Base-by-base conservation (phyloP, 768 basidiomycete species). In the Suillus discolor region DNA sequence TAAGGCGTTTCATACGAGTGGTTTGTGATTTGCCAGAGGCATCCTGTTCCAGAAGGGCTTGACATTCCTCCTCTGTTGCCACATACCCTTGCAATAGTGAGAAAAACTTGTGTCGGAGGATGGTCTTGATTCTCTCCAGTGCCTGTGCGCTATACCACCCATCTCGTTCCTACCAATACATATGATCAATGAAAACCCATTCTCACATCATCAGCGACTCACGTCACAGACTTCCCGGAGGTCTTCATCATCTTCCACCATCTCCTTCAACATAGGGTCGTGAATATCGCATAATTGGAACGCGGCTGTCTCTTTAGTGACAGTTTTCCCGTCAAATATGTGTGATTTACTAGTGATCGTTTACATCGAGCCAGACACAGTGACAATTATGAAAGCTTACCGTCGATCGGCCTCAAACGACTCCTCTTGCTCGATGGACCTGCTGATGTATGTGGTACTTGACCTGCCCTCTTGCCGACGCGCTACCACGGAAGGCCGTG, bases 261-360 rank as follows among this genome's bases (percentile, higher is more conserved):
- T 90, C 44, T 82, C 82, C 69, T 87, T 87, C 57, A 97, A 77
- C 85, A 96, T 90, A 7, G 89, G 88, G 74, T 99, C 97, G 8
- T 83, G 78, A 68, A 99, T 92, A 75, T 99, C 97, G 75, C 93
- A 93, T 7, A 99, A 82, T 76, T 99, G 97, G 79, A 94, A 99
- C 20, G 94, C 93, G 1, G 94, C 95, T 0, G 93, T 91, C 75
- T 97, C 92, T 70, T 91, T 89, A 54, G 90, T 87, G 55, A 94
- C 77, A 8, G 85, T 86, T 65, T 86, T 74, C 0, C 97, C 97
- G 74, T 99, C 94, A 70, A 99, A 99, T 39, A 95, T 84, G 74
- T 99, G 94, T 0, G 91, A 90, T 70, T 81, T 83, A 67, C 88
- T 89, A 64, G 66, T 49, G 51, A 23, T 20, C n/a, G 2, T 41